Base-by-base conservation (phyloP, 2,329 filamentous ascomycete species). In the Didymella sp. region DNA sequence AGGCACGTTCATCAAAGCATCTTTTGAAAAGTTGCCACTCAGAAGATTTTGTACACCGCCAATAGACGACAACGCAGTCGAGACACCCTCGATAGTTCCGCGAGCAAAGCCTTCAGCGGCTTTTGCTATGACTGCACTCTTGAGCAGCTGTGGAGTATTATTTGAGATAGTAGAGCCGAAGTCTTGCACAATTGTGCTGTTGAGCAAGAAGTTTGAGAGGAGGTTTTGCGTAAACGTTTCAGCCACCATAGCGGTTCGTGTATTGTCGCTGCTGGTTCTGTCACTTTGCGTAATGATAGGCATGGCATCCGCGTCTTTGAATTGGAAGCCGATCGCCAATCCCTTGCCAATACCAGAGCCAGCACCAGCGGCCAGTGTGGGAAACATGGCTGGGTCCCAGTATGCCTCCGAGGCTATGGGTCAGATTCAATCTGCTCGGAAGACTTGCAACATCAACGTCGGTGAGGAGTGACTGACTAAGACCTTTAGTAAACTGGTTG, bases 341-440 rank as follows among this genome's bases (percentile, higher is more conserved):
- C 70, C 69, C 51, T 66, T 60, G 0, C 70, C 70, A 30, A 71
- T 64, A 1, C 70, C 70, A 5, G 69, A 66, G 24, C 70, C 70
- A 47, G 68, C 66, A 12, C 70, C 70, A 17, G 68, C 61, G n/a
- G 64, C 68, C 4, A 72, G 33, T 15, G 65, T 61, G 1, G 63
- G 47, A 17, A 73, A 30, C 56, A 61, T 62, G 2, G 45, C 48
- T n/a, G 68, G 31, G 21, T 64, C 53, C 53, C 6, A 56, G 3
- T 21, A 46, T 51, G 13, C 37, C 24, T 9, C 49, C 54, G 1
- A 56, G 33, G 6, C 40, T 51, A 4, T 53, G 41, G 0, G 43
- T 43, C 4, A 42, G 25, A 8, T 51, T 59, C 25, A 58, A 35
- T 8, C 22, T 46, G 15, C 17, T 38, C 9, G 54, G 15, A 3